phyloP scores from a whole-genome alignment of 805 yeast species.

The Priceomyces haplophilus region DNA sequence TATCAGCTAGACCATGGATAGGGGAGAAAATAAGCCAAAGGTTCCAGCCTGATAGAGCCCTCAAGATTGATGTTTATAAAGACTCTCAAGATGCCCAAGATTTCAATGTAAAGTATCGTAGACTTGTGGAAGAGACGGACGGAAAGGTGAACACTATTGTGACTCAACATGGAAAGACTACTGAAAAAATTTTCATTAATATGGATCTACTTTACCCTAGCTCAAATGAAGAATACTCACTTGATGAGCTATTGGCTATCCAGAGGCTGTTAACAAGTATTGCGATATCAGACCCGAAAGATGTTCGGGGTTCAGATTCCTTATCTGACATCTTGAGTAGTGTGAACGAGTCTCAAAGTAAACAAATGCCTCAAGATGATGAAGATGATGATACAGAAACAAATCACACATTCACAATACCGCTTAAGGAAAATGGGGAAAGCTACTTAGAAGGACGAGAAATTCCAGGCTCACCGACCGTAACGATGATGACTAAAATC shows the following conservation, averaged over 20 bases:
- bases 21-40: constrained; percentile 58
- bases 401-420: constrained; percentile 40
- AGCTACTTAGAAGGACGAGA: constrained; percentile 10
- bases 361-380: not conserved
- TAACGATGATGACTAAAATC: constrained; percentile 70
- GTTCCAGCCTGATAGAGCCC: constrained; percentile 21
- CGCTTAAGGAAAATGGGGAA: constrained; percentile 38
- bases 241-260: constrained; percentile 62
- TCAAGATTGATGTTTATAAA: constrained; percentile 27
- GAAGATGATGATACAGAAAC: constrained; percentile 6
- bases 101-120: constrained; percentile 29
- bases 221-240: constrained; percentile 50
- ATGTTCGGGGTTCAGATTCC: not conserved
- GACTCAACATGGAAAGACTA: constrained; percentile 53
- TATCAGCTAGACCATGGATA: constrained; percentile 55
- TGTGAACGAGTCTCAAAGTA: not conserved
- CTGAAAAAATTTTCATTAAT: constrained; percentile 60
- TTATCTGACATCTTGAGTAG: not conserved
- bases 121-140: constrained; percentile 43
- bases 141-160: constrained; percentile 42
- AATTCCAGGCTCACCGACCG: constrained; percentile 65
- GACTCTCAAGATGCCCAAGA: constrained; percentile 16
- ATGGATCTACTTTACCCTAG: constrained; percentile 53
- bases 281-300: constrained; percentile 5
- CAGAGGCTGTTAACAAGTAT: constrained; percentile 30